These are phyloP conservation scores for Mesembryanthemum crystallinum DNA, from an alignment of 148 eudicot species.

Conservation along the genomic window DNA sequence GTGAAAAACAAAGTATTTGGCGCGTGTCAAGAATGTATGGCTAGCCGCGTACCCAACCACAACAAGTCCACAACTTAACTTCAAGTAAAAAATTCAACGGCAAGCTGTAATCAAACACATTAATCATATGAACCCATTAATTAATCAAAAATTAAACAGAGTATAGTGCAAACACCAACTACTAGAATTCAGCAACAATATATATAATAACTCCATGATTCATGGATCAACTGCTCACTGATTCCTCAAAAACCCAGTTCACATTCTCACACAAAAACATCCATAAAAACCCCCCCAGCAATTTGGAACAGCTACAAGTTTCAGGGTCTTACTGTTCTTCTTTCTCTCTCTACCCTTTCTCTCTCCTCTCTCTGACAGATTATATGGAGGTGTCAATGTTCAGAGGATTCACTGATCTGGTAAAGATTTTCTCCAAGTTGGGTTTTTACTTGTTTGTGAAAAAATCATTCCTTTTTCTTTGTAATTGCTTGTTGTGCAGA, in stretches of 20 bases:
- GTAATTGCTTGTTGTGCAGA: not conserved
- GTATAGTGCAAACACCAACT: not conserved
- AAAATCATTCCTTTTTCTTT: not conserved
- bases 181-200: not conserved
- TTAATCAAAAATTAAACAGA: not conserved
- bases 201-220: conserved; percentile 11
- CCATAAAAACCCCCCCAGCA: conserved; percentile 14
- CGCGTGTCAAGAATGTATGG: conserved; percentile 21
- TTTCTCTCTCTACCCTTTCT: not conserved
- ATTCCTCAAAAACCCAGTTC: conserved; percentile 27
- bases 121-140: conserved; percentile 24
- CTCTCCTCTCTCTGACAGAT: conserved; percentile 10
- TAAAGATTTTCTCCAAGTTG: conserved; percentile 1
- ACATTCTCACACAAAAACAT: conserved; percentile 15
- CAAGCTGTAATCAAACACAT: conserved; percentile 13
- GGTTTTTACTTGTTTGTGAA: not conserved
- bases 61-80: not conserved
- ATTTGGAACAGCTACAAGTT: not conserved
- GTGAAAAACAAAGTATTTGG: not conserved
- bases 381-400: conserved; percentile 46
- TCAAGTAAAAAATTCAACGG: conserved; percentile 16
- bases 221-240: not conserved
- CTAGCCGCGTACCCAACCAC: conserved; percentile 29
- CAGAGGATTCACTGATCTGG: conserved; percentile 33
- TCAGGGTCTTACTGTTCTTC: not conserved